Conservation (phyloP, 2,329 filamentous ascomycete species). For the Calonectria crousiana region DNA sequence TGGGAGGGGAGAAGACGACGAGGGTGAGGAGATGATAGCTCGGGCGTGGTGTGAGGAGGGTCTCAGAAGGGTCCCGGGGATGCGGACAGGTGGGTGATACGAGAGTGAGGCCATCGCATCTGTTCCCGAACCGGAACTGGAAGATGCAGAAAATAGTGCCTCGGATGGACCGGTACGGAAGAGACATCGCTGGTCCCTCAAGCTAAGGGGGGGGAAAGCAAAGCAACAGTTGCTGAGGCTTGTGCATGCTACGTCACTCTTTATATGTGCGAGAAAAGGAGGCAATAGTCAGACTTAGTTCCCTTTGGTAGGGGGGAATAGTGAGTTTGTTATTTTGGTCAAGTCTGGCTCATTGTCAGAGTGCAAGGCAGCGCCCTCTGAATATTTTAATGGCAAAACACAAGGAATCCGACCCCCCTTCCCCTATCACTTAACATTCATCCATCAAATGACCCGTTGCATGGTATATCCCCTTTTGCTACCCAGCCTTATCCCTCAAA, state of each 20-base stretch:
- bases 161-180: neutral
- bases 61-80: slow-evolving; percentile 15
- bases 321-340: slow-evolving; percentile 26
- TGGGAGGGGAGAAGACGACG: neutral
- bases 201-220: neutral
- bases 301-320: slow-evolving; percentile 13
- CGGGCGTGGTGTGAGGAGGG: slow-evolving; percentile 8
- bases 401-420: slow-evolving; percentile 36
- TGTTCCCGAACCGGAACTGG: neutral
- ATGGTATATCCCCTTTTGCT: slow-evolving; percentile 29
- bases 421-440: slow-evolving; percentile 34
- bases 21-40: slow-evolving; percentile 4
- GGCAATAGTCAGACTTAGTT: slow-evolving; percentile 5
- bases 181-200: neutral
- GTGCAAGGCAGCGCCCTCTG: slow-evolving; percentile 25
- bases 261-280: neutral
- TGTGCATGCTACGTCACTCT: neutral
- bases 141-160: neutral
- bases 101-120: slow-evolving; percentile 2
- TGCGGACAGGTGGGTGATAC: slow-evolving; percentile 1
- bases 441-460: slow-evolving; percentile 32
- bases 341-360: slow-evolving; percentile 36
- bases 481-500: slow-evolving; percentile 10
- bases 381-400: slow-evolving; percentile 33
- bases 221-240: neutral